Evolutionary conservation across 2,329 filamentous ascomycete species (phyloP).

Genomic region (Fusarium acutatum): DNA sequence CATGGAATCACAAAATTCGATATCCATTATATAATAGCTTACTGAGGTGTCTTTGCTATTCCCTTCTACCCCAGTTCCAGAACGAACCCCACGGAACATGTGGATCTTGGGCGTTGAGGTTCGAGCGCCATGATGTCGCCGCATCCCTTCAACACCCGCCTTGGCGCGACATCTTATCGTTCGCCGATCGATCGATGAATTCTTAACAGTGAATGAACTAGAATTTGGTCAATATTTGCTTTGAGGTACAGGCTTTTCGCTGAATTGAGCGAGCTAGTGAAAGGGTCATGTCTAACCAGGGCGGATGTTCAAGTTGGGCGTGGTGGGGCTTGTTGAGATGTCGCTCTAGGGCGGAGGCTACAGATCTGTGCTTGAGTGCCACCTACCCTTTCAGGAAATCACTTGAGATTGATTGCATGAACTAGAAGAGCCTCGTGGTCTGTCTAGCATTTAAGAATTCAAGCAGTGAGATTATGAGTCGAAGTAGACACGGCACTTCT

Average conservation of each 20-base stretch:
- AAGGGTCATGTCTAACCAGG: conserved; percentile 10
- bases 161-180: neutral
- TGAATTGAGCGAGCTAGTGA: neutral
- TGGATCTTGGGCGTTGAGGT: neutral
- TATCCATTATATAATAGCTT: conserved; percentile 23
- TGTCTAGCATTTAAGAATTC: too few relatives aligned
- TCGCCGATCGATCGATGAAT: neutral
- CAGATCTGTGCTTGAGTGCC: neutral
- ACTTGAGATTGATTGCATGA: neutral
- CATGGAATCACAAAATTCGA: neutral
- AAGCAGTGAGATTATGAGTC: too few relatives aligned
- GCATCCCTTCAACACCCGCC: neutral
- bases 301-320: conserved; percentile 31
- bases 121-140: neutral
- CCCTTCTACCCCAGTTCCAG: neutral
- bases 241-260: accelerated
- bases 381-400: neutral
- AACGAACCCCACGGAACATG: neutral
- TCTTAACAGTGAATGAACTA: accelerated
- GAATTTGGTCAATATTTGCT: neutral
- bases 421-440: neutral
- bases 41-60: neutral
- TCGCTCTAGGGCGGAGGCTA: conserved; percentile 28
- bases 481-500: neutral
- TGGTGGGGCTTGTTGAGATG: conserved; percentile 20